A percentile compares a stretch with the other conserved stretches of the same genome.
Evolutionary conservation across 768 basidiomycete genomes (phyloP).

Genomic region (Tephrocybe sp.): DNA sequence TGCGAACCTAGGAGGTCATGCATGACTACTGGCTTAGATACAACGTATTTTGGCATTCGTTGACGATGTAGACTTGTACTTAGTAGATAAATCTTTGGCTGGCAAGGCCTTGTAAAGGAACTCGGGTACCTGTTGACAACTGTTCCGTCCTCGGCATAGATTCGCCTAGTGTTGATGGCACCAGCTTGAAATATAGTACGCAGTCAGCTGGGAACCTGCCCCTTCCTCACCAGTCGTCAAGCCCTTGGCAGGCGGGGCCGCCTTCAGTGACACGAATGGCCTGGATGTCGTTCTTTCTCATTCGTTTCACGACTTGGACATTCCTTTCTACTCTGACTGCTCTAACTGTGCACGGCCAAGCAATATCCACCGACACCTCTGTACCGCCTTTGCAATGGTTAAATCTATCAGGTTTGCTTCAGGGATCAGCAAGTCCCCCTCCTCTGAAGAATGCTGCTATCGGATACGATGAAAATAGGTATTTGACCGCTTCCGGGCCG

Average conservation of each 20-base stretch:
- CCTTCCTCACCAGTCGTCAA: conserved; percentile 9
- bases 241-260: conserved; percentile 19
- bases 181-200: conserved; percentile 7
- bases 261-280: conserved; percentile 29
- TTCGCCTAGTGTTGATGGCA: conserved; percentile 11
- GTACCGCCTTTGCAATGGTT: conserved; percentile 76
- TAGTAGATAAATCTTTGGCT: too few species aligned
- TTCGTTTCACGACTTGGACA: conserved; percentile 24
- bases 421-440: conserved; percentile 55
- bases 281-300: conserved; percentile 20
- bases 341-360: conserved; percentile 36
- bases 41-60: too few species aligned
- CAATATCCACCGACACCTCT: conserved; percentile 51
- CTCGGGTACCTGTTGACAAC: background rate
- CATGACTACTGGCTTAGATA: too few species aligned
- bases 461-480: conserved; percentile 56
- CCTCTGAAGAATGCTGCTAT: conserved; percentile 72
- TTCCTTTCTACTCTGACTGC: conserved; percentile 21
- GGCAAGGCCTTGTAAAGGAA: too few species aligned
- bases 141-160: conserved; percentile 20
- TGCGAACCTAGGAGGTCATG: too few species aligned
- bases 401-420: conserved; percentile 59
- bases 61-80: too few species aligned
- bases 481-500: conserved; percentile 1
- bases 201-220: conserved; percentile 10